Evolutionary conservation across 805 yeast species (phyloP).

Genomic region (Diddensiella transvaalensis): DNA sequence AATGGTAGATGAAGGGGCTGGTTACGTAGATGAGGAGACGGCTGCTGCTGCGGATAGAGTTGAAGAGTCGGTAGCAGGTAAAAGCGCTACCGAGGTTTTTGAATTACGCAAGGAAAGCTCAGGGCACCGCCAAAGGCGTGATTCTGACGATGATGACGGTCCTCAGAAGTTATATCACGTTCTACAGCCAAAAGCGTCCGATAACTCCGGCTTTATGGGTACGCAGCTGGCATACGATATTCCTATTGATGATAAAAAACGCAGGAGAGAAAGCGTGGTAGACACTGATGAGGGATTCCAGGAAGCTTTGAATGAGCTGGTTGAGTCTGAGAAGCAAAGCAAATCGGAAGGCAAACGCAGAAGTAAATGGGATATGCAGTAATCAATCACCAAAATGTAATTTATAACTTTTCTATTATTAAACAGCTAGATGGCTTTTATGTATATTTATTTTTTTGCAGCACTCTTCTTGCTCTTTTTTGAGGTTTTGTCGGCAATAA

Average conservation of each 20-base stretch:
- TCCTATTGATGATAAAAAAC: constrained; percentile 16
- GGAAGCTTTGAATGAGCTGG: constrained; percentile 15
- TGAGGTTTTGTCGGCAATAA: constrained; percentile 27
- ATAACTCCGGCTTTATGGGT: constrained; percentile 30
- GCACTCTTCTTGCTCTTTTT: constrained; percentile 5
- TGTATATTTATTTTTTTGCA: constrained; percentile 4
- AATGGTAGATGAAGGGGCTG: constrained; percentile 35
- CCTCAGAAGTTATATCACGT: constrained; percentile 34
- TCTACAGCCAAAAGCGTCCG: constrained; percentile 26
- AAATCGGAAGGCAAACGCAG: constrained; percentile 2
- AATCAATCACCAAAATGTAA: not conserved
- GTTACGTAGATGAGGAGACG: constrained; percentile 36
- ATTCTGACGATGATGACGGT: constrained; percentile 1
- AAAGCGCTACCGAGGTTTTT: constrained; percentile 6
- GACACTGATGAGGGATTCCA: constrained; percentile 16
- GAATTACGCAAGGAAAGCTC: constrained; percentile 21
- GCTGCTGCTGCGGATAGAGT: constrained; percentile 28
- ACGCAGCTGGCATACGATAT: constrained; percentile 27
- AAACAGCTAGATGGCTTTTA: not conserved
- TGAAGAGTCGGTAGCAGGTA: constrained; percentile 7
- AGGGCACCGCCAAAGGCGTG: constrained; percentile 3
- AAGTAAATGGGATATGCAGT: constrained; percentile 2
- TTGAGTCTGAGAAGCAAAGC: constrained; percentile 9
- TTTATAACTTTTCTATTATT: not conserved
- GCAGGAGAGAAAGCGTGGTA: not conserved